Evolutionary conservation across 768 basidiomycete species (phyloP).

Genomic region (Calocera viscosa): DNA sequence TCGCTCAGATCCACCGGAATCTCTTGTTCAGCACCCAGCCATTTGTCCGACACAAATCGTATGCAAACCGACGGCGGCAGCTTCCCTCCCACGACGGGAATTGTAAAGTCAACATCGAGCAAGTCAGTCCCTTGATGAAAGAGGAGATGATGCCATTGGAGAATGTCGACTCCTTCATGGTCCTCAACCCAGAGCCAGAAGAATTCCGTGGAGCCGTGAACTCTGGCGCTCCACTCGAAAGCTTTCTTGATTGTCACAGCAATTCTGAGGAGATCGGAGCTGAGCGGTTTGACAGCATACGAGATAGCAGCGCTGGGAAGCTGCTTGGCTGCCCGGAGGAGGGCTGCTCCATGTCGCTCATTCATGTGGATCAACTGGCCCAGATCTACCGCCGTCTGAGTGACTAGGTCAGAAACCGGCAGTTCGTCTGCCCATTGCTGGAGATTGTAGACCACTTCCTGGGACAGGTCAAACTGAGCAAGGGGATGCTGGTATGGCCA

Average conservation of each 20-base stretch:
- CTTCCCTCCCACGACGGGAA: constrained; percentile 51
- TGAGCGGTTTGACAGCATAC: constrained; percentile 67
- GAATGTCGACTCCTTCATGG: constrained; percentile 60
- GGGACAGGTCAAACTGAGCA: constrained; percentile 63
- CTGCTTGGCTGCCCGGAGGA: constrained; percentile 66
- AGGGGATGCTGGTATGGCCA: constrained; percentile 95
- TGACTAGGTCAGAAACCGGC: constrained; percentile 56
- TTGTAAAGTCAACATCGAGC: constrained; percentile 62
- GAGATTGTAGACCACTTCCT: constrained; percentile 65
- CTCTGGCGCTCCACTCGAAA: constrained; percentile 68
- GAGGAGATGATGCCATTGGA: constrained; percentile 61
- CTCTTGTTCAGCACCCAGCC: constrained; percentile 84
- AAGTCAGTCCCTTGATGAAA: constrained; percentile 52
- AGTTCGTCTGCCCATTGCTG: constrained; percentile 72
- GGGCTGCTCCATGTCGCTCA: constrained; percentile 65
- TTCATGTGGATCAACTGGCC: constrained; percentile 79
- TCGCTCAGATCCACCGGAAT: constrained; percentile 47
- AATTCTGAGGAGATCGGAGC: constrained; percentile 70
- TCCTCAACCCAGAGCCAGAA: constrained; percentile 98
- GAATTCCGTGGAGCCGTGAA: constrained; percentile 66
- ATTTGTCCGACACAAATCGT: constrained; percentile 75
- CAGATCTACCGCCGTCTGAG: constrained; percentile 51
- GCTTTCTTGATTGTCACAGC: constrained; percentile 45
- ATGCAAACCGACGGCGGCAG: constrained; percentile 57
- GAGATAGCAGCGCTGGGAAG: constrained; percentile 63